Evolutionary conservation across 192 early-diverging fungal genomes (phyloP).

Genomic region (Chytriomyces sp.): DNA sequence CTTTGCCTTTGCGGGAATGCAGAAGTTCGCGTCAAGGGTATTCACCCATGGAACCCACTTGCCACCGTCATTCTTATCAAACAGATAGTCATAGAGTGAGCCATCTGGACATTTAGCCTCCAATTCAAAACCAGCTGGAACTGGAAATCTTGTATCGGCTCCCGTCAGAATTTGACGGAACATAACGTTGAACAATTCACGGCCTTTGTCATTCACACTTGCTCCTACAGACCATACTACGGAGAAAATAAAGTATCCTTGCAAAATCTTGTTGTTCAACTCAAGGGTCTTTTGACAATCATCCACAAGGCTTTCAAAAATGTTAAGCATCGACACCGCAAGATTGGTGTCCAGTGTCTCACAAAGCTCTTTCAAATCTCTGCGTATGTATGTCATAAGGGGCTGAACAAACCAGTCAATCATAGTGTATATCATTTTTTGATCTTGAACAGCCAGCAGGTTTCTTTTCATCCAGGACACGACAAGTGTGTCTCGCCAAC

Average conservation of each 20-base stretch:
- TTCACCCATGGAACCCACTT: slow-evolving; percentile 54
- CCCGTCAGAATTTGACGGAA: slow-evolving; percentile 34
- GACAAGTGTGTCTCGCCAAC: slow-evolving; percentile 58
- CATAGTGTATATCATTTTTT: slow-evolving; percentile 36
- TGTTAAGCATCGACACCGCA: slow-evolving; percentile 52
- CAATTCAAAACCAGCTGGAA: slow-evolving; percentile 40
- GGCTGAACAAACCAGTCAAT: slow-evolving; percentile 58
- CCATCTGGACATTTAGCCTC: slow-evolving; percentile 52
- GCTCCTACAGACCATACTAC: slow-evolving; percentile 58
- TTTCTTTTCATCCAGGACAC: slow-evolving; percentile 57
- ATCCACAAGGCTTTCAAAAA: slow-evolving; percentile 55
- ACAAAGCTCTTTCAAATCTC: slow-evolving; percentile 54
- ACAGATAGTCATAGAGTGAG: slow-evolving; percentile 55
- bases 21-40: slow-evolving; percentile 46
- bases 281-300: slow-evolving; percentile 38
- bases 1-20: slow-evolving; percentile 58
- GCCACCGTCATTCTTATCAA: slow-evolving; percentile 46
- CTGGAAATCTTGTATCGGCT: slow-evolving; percentile 21
- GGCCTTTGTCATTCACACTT: slow-evolving; percentile 50
- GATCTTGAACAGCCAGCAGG: slow-evolving; percentile 39
- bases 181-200: slow-evolving; percentile 47
- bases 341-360: slow-evolving; percentile 58
- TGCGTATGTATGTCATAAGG: slow-evolving; percentile 47
- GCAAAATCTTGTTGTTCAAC: slow-evolving; percentile 36
- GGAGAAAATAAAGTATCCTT: slow-evolving; percentile 55